Conservation (phyloP, 352 stramenopile species). For the Stramenopiles sp. region DNA sequence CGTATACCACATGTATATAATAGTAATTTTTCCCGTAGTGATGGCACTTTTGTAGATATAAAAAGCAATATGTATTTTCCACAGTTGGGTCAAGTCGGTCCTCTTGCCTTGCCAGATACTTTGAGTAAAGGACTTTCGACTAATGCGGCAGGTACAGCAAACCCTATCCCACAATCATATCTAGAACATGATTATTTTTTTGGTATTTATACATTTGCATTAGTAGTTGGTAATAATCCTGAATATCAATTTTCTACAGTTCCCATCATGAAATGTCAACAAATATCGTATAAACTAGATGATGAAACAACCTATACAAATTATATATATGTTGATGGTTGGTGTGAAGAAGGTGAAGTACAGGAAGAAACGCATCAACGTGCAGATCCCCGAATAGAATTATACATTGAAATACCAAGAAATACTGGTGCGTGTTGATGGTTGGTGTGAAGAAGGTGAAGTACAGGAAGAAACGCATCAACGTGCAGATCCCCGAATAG, state of each 20-base stretch:
- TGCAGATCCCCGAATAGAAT: background rate
- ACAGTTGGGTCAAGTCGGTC: background rate
- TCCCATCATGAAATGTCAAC: background rate
- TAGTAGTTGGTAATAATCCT: background rate
- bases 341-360: constrained; percentile 5
- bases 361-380: background rate
- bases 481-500: background rate
- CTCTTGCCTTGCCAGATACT: background rate
- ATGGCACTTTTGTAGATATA: background rate
- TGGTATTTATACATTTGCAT: constrained; percentile 1
- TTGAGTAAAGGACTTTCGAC: background rate
- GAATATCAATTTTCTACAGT: background rate
- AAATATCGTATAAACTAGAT: background rate
- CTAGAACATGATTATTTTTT: constrained; percentile 2
- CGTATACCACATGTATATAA: background rate
- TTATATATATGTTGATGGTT: background rate
- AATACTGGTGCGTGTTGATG: background rate
- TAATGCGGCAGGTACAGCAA: background rate
- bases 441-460: background rate
- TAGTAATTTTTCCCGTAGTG: background rate
- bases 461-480: background rate
- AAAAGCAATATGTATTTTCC: background rate
- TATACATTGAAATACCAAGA: background rate
- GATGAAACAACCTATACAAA: background rate
- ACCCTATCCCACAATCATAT: background rate